These are phyloP conservation scores for Crithidia thermophila DNA, from an alignment of 208 protist species.

Conservation along the genomic window DNA sequence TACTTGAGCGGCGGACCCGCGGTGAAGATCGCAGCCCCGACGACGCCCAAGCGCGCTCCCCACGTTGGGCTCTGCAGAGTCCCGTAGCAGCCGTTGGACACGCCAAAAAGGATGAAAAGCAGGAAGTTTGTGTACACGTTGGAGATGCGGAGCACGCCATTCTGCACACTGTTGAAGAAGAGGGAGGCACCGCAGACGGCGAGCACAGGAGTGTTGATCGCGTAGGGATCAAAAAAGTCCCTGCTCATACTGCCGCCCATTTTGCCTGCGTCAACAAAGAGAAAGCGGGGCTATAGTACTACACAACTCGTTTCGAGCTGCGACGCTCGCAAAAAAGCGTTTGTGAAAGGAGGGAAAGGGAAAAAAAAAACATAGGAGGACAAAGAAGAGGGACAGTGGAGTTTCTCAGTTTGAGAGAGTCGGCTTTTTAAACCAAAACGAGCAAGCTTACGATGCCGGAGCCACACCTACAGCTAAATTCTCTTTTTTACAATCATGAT, in stretches of 20 bases:
- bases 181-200: conserved; percentile 52
- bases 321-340: no score
- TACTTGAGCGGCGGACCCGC: conserved; percentile 46
- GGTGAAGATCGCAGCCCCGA: conserved; percentile 54
- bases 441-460: background rate
- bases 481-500: background rate
- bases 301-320: no score
- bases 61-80: conserved; percentile 41
- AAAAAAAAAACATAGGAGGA: no score
- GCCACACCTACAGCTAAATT: background rate
- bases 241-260: conserved; percentile 50
- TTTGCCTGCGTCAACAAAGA: background rate
- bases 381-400: background rate
- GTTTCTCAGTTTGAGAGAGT: background rate
- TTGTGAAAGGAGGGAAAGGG: no score
- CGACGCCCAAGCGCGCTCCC: conserved; percentile 66
- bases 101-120: conserved; percentile 44
- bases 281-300: background rate
- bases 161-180: conserved; percentile 77
- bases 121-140: conserved; percentile 76
- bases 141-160: conserved; percentile 47
- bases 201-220: conserved; percentile 73
- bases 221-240: conserved; percentile 51
- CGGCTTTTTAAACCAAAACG: background rate
- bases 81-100: conserved; percentile 52